Conservation (phyloP, 345 rosid genomes). For the Cardamine resedifolia region DNA sequence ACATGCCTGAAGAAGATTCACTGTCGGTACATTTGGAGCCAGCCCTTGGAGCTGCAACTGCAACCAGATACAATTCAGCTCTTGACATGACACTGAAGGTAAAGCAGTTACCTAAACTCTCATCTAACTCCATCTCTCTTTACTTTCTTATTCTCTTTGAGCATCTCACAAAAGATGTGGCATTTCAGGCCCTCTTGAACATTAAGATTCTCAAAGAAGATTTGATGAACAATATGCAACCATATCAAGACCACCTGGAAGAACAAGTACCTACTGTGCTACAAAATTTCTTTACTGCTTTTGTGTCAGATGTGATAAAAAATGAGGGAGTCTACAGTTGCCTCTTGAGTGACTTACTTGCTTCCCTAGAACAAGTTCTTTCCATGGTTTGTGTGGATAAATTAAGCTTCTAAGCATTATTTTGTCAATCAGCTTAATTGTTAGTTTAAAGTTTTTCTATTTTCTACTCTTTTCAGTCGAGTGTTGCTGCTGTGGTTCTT, state of each 20-base stretch:
- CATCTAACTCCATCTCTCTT: not conserved
- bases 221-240: slow-evolving; percentile 1
- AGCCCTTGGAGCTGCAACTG: not conserved
- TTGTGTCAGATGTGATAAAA: slow-evolving; percentile 7
- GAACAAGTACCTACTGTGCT: not conserved
- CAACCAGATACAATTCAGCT: slow-evolving; percentile 10
- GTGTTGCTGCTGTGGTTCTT: slow-evolving; percentile 10
- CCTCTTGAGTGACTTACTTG: slow-evolving; percentile 18
- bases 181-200: slow-evolving; percentile 29
- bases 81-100: no score
- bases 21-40: slow-evolving; percentile 1
- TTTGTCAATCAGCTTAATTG: not conserved
- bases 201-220: slow-evolving; percentile 12
- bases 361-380: slow-evolving; percentile 10
- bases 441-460: not conserved
- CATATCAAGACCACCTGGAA: not conserved
- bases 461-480: slow-evolving; percentile 2
- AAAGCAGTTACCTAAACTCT: slow-evolving; percentile 13
- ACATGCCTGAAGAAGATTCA: slow-evolving; percentile 7
- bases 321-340: slow-evolving; percentile 12
- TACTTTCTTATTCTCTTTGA: not conserved
- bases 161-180: not conserved
- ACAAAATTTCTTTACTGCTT: slow-evolving; percentile 18
- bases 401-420: not conserved
- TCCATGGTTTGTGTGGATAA: slow-evolving; percentile 23